These are phyloP conservation scores for Barnettozyma populi DNA, from an alignment of 805 yeast species.

Conservation along the genomic window DNA sequence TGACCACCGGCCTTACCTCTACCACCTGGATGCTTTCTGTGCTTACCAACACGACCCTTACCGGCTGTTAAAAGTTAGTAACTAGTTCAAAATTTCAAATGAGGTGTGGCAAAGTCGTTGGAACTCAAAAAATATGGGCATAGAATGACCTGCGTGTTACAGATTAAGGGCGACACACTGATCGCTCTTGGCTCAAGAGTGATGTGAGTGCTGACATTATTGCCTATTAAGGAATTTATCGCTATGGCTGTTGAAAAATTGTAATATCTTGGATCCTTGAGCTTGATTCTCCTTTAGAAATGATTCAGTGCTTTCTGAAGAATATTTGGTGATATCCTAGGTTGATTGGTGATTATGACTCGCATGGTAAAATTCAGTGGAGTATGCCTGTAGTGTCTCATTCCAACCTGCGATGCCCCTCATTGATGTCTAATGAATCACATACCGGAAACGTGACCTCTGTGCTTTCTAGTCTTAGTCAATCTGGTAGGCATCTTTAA, in stretches of 20 bases:
- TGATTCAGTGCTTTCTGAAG: not conserved
- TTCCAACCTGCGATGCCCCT: not conserved
- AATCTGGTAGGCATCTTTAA: conserved; percentile 94
- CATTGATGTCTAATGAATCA: conserved; percentile 20
- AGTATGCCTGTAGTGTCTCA: not conserved
- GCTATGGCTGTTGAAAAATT: no score
- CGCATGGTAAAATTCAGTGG: not conserved
- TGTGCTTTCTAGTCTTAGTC: conserved; percentile 99
- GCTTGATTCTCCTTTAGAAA: not conserved
- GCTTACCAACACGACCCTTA: conserved; percentile 99
- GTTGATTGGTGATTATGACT: not conserved
- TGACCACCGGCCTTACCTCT: conserved; percentile 99
- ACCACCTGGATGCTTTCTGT: conserved; percentile 99
- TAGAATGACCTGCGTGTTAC: no score
- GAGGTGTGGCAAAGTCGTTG: not conserved
- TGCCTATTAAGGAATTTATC: no score
- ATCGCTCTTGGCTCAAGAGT: not conserved
- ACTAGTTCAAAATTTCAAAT: not conserved
- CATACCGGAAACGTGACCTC: conserved; percentile 99
- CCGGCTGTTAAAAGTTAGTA: conserved; percentile 67
- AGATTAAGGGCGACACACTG: no score
- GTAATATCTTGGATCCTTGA: not conserved
- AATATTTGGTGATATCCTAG: not conserved
- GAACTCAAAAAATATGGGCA: not conserved
- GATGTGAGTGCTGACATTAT: no score